A percentile compares a stretch with the other conserved stretches of the same genome.
These are phyloP conservation scores for Amoebophrya sp. DNA, from an alignment of 169 alveolate genomes.

Conservation along the genomic window DNA sequence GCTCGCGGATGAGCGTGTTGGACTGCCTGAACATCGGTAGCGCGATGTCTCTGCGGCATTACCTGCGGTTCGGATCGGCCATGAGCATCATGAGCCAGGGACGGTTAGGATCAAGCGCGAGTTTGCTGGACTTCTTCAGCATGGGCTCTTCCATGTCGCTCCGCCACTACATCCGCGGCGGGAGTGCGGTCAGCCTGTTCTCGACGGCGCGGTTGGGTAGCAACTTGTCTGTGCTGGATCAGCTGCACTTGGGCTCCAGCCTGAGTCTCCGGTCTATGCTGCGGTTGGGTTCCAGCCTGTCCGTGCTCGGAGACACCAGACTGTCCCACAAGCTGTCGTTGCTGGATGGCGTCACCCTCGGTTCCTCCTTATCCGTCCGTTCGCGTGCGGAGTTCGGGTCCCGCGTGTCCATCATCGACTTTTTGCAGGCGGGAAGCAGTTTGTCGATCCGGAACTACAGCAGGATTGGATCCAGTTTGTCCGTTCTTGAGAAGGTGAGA, in stretches of 20 bases:
- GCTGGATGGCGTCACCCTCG: background rate
- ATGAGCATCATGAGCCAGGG: background rate
- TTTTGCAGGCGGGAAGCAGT: background rate
- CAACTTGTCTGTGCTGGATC: too few species aligned
- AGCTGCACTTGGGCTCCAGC: background rate
- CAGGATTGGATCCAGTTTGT: background rate
- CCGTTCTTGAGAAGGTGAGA: background rate
- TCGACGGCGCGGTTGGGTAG: too few species aligned
- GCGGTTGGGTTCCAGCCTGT: background rate
- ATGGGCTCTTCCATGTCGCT: conserved; percentile 19
- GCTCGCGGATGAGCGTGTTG: background rate
- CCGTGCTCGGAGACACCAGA: background rate
- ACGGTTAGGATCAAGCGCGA: background rate
- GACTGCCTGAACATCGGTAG: background rate
- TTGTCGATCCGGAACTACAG: background rate
- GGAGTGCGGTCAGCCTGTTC: too few species aligned
- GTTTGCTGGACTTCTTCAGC: background rate
- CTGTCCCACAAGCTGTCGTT: background rate
- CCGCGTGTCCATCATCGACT: background rate
- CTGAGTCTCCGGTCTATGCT: background rate
- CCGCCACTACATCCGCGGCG: background rate
- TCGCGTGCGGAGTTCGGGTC: background rate
- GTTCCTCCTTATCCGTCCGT: background rate
- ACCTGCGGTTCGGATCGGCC: background rate
- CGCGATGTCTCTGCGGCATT: background rate